Evolutionary conservation across 2,329 filamentous ascomycete genomes (phyloP).

Genomic region (Calycina herbarum): DNA sequence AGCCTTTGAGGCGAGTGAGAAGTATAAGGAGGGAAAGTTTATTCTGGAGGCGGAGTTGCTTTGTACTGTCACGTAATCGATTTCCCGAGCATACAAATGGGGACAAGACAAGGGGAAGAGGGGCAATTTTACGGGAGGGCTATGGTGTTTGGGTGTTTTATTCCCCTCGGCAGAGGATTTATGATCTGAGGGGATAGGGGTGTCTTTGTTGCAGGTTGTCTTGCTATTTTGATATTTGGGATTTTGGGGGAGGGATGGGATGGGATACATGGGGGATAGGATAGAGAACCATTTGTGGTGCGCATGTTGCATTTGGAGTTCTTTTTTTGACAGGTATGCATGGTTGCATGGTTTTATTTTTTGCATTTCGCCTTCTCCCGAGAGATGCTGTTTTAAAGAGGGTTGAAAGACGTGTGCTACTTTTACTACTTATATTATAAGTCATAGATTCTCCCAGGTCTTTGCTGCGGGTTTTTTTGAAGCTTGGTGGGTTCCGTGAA

Average conservation of each 20-base stretch:
- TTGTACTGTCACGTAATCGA: conserved; percentile 64
- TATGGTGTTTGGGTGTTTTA: neutral
- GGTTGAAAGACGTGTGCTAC: too few relatives aligned
- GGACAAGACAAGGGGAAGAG: neutral
- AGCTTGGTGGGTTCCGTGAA: too few relatives aligned
- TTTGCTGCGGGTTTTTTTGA: too few relatives aligned
- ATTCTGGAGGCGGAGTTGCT: conserved; percentile 92
- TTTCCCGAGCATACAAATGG: neutral
- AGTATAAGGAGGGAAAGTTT: conserved; percentile 99
- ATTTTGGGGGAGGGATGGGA: neutral
- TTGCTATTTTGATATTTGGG: neutral
- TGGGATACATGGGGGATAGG: too few relatives aligned
- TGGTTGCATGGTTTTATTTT: too few relatives aligned
- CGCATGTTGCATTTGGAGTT: too few relatives aligned
- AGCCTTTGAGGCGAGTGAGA: conserved; percentile 86
- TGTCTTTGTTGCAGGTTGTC: neutral
- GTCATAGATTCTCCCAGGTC: too few relatives aligned
- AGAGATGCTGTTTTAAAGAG: too few relatives aligned
- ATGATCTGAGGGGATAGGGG: neutral
- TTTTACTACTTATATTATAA: too few relatives aligned
- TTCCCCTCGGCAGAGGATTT: neutral
- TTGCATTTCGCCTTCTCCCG: too few relatives aligned
- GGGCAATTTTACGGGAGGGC: neutral
- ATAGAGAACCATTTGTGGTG: too few relatives aligned
- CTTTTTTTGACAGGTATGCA: too few relatives aligned